Evolutionary conservation across 805 yeast genomes (phyloP).

Genomic region (Barnettozyma vustinii): DNA sequence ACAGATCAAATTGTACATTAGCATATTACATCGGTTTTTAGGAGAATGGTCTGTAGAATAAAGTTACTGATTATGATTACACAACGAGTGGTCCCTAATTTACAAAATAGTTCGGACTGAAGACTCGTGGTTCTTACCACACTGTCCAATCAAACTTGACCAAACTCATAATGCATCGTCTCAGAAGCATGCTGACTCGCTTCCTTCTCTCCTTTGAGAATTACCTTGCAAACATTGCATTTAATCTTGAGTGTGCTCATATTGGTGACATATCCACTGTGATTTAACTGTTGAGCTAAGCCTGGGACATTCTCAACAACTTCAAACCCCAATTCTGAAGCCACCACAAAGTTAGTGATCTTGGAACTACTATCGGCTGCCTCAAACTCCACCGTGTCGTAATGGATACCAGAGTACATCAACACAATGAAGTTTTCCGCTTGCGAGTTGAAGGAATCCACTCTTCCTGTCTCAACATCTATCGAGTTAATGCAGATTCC

Average conservation of each 20-base stretch:
- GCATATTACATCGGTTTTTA: neutral
- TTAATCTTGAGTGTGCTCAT: constrained; percentile 51
- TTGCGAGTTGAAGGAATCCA: constrained; percentile 45
- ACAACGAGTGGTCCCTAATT: neutral
- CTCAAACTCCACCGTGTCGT: constrained; percentile 49
- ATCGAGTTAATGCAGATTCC: constrained; percentile 50
- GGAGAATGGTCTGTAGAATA: neutral
- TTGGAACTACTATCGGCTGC: constrained; percentile 32
- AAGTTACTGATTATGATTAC: neutral
- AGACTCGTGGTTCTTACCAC: neutral
- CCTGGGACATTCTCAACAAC: constrained; percentile 34
- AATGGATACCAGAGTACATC: constrained; percentile 68
- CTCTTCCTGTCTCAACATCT: constrained; percentile 57
- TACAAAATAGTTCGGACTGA: neutral
- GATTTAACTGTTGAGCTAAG: constrained; percentile 42
- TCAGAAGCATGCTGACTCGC: constrained; percentile 58
- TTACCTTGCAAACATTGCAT: constrained; percentile 50
- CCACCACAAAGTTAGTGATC: constrained; percentile 35
- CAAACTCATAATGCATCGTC: constrained; percentile 59
- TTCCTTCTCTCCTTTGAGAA: constrained; percentile 56
- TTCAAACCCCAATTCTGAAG: constrained; percentile 27
- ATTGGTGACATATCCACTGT: constrained; percentile 57
- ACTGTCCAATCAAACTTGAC: constrained; percentile 31
- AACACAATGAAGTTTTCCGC: constrained; percentile 43
- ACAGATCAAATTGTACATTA: constrained; percentile 4